Conservation (phyloP, 257 asterid genomes). For the Nyctanthes arbortristis region DNA sequence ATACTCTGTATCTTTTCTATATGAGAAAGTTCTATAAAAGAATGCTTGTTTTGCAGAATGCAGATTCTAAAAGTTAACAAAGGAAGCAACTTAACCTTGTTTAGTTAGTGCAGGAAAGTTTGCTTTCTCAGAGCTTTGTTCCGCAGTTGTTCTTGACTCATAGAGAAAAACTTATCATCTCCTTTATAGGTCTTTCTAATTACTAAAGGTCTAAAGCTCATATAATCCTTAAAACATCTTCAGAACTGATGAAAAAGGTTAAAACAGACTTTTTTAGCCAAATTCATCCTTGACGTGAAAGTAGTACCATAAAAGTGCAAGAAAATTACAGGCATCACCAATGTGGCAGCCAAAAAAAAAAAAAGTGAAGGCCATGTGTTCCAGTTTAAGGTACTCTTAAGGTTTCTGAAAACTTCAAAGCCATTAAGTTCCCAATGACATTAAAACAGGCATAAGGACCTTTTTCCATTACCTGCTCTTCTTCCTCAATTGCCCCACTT, state of each 20-base stretch:
- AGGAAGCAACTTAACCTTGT: too few species aligned
- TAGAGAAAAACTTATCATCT: background rate
- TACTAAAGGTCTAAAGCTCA: background rate
- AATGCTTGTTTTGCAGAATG: too few species aligned
- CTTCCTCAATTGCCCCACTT: slow-evolving; percentile 99
- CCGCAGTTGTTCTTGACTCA: background rate
- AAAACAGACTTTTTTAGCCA: background rate
- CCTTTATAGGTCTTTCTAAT: background rate
- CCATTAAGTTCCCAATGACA: background rate
- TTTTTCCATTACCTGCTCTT: slow-evolving; percentile 74
- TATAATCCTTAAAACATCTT: background rate
- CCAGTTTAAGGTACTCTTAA: background rate
- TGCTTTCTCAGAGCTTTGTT: too few species aligned
- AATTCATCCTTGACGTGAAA: background rate
- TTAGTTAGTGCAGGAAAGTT: too few species aligned
- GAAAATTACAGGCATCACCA: background rate
- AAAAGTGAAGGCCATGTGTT: background rate
- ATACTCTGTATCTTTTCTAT: too few species aligned
- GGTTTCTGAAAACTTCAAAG: background rate
- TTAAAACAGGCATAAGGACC: slow-evolving; percentile 1
- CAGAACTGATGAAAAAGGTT: background rate
- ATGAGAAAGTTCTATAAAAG: too few species aligned
- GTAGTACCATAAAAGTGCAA: background rate
- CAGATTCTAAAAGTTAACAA: too few species aligned
- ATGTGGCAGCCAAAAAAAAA: too few species aligned